phyloP scores from a whole-genome alignment of 1,139 yeast genomes.

The Groenewaldozyma auringiensis region DNA sequence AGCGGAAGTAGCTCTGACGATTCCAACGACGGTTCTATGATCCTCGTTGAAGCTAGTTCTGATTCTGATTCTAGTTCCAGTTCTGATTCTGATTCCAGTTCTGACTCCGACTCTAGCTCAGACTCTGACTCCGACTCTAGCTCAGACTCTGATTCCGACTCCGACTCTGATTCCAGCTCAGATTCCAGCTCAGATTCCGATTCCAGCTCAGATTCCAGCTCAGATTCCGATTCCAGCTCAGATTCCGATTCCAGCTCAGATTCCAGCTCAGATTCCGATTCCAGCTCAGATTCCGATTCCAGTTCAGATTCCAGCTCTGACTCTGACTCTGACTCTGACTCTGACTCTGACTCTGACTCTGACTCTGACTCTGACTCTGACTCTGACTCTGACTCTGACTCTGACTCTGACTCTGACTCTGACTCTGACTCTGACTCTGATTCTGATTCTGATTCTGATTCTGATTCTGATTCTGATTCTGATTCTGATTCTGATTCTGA shows the following conservation, averaged over 20 bases:
- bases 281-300: slow-evolving; percentile 26
- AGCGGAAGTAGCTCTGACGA: slow-evolving; percentile 17
- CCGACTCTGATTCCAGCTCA: slow-evolving; percentile 17
- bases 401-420: slow-evolving; percentile 23
- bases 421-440: slow-evolving; percentile 18
- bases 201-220: slow-evolving; percentile 19
- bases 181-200: slow-evolving; percentile 22
- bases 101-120: slow-evolving; percentile 25
- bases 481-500: slow-evolving; percentile 19
- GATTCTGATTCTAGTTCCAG: slow-evolving; percentile 22
- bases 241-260: slow-evolving; percentile 23
- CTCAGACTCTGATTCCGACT: slow-evolving; percentile 10
- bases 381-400: slow-evolving; percentile 15
- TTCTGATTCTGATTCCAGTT: slow-evolving; percentile 22
- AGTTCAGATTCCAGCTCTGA: slow-evolving; percentile 24
- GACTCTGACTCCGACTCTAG: slow-evolving; percentile 20
- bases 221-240: slow-evolving; percentile 21
- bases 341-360: slow-evolving; percentile 16
- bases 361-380: slow-evolving; percentile 12
- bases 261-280: slow-evolving; percentile 18
- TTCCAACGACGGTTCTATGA: slow-evolving; percentile 11
- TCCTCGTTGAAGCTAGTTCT: slow-evolving; percentile 20
- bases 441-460: slow-evolving; percentile 20
- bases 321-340: slow-evolving; percentile 17
- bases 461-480: slow-evolving; percentile 23